Evolutionary conservation across 2,329 filamentous ascomycete genomes (phyloP).

Genomic region (Trichophyton simii): DNA sequence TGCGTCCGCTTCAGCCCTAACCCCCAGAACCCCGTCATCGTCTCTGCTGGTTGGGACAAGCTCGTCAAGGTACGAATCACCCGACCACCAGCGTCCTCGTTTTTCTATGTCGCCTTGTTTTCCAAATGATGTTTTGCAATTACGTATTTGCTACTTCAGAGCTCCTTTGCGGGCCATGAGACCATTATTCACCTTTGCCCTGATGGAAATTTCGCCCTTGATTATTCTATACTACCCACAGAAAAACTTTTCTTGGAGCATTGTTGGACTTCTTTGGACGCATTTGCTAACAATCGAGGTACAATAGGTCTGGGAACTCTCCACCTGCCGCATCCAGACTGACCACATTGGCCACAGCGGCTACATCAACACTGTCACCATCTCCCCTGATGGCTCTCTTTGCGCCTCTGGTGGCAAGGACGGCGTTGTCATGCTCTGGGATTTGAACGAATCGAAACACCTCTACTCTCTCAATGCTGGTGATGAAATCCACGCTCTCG

Average conservation of each 20-base stretch:
- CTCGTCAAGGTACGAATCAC: constrained; percentile 80
- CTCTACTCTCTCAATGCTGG: constrained; percentile 98
- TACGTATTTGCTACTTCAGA: constrained; percentile 99
- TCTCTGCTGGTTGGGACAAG: constrained; percentile 98
- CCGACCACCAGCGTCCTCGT: neutral
- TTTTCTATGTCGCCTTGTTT: constrained; percentile 4
- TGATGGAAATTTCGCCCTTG: constrained; percentile 24
- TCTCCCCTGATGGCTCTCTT: constrained; percentile 97
- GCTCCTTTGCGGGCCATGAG: constrained; percentile 77
- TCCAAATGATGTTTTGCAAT: constrained; percentile 82
- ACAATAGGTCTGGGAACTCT: constrained; percentile 91
- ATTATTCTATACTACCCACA: constrained; percentile 1
- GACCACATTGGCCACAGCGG: constrained; percentile 99
- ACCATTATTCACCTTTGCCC: constrained; percentile 70
- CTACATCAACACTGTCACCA: constrained; percentile 99
- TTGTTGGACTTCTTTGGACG: neutral
- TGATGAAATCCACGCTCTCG: constrained; percentile 99
- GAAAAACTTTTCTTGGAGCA: neutral
- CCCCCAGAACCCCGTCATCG: constrained; percentile 99
- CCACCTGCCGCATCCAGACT: constrained; percentile 98
- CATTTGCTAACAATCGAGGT: neutral
- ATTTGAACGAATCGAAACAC: constrained; percentile 99
- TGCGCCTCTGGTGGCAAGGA: constrained; percentile 99
- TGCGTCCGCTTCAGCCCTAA: constrained; percentile 99
- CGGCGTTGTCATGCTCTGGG: constrained; percentile 99